Evolutionary conservation across 495 filamentous ascomycete genomes (phyloP), one percentile per base, ranked within the genome.

Genomic region (Neurospora pannonica): DNA sequence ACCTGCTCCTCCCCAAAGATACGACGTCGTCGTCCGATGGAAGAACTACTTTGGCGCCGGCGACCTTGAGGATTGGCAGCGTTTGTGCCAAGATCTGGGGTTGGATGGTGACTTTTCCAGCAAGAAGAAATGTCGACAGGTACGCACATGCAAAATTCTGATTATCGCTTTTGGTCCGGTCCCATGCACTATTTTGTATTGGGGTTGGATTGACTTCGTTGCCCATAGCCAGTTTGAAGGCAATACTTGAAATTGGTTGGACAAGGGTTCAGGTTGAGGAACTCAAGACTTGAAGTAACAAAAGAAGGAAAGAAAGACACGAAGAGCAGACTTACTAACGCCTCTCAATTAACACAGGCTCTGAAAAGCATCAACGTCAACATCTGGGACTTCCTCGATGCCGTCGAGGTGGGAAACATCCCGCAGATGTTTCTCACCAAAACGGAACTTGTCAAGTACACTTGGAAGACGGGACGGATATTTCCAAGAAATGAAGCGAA

Each of bases 71-170:
- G 76, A 82, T 42, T 85, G 81, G 81, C 81, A 83, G 60, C 76
- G 77, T 2, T 71, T 85, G n/a, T 82, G 83, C 78, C 6, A 2
- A 2, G 79, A 84, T 19, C 70, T 85, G 9, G 80, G 82, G 9
- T 76, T 85, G 42, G 71, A 70, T 2, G 76, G 71, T 2, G 24
- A 76, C 1, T 79, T 78, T 15, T 21, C 31, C 0, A 85, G 81
- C 73, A 84, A 79, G 67, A 84, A 38, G 0, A 76, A 84, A 48
- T 85, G 84, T 71, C 74, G 77, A 43, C 81, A 81, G 75, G 84
- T 83, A 76, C 70, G 38, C 24, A 39, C 38, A 17, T 42, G 15
- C 5, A 17, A 40, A 6, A 5, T 34, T 34, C n/a, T n/a, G n/a
- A n/a, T n/a, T n/a, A n/a, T n/a, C n/a, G n/a, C n/a, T 13, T 4